Percentiles rank a stretch among this genome's conserved stretches.
These are phyloP conservation scores for Xylaria acuta DNA, from an alignment of 495 filamentous ascomycete species.

Conservation along the genomic window DNA sequence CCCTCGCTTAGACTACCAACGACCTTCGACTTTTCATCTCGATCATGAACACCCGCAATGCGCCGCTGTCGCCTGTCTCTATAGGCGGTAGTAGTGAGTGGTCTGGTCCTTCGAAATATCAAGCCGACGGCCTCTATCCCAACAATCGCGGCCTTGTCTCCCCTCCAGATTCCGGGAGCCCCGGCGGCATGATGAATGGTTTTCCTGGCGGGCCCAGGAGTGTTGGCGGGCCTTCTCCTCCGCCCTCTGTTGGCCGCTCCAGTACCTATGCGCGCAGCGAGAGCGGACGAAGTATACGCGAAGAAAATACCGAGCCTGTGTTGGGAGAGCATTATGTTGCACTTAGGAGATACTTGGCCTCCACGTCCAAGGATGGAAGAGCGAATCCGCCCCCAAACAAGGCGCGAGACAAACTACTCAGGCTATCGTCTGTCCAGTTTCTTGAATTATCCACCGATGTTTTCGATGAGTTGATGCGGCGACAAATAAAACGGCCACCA, in stretches of 20 bases:
- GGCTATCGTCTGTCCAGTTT: conserved; percentile 89
- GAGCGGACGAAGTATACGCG: conserved; percentile 58
- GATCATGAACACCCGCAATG: conserved; percentile 58
- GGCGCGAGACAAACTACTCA: conserved; percentile 89
- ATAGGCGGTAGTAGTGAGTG: conserved; percentile 83
- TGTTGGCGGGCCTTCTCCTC: conserved; percentile 77
- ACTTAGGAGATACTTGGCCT: conserved; percentile 76
- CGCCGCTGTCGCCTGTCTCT: conserved; percentile 83
- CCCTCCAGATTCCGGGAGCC: conserved; percentile 71
- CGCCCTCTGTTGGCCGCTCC: conserved; percentile 83
- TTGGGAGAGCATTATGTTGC: conserved; percentile 82
- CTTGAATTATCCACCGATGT: conserved; percentile 97
- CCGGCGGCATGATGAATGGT: conserved; percentile 65
- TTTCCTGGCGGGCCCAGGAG: conserved; percentile 57
- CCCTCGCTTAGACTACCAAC: neutral
- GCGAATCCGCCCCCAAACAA: conserved; percentile 77
- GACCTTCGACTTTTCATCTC: conserved; percentile 26
- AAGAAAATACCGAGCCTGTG: conserved; percentile 56
- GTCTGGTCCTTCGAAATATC: conserved; percentile 80
- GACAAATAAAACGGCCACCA: conserved; percentile 66
- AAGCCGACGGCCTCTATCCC: conserved; percentile 60
- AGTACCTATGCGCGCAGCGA: conserved; percentile 69
- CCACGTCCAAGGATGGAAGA: conserved; percentile 74
- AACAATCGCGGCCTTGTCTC: conserved; percentile 69
- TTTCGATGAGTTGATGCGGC: conserved; percentile 90